Conservation (phyloP, 345 rosid species). For the Populus tremula region DNA sequence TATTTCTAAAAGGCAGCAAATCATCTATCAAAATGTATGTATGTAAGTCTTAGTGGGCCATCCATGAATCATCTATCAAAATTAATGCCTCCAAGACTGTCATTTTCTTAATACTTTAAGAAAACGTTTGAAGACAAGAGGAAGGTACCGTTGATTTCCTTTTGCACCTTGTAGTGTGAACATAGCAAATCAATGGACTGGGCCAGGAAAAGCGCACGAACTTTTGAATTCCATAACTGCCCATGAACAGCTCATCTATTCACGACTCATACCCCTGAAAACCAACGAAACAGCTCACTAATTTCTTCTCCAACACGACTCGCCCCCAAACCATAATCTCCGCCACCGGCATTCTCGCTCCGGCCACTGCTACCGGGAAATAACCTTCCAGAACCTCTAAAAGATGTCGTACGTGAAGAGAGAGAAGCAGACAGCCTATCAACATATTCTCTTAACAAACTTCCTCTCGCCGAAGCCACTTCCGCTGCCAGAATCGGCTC, state of each 20-base stretch:
- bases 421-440: conserved; percentile 66
- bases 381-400: conserved; percentile 75
- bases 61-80: neutral
- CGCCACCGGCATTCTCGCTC: conserved; percentile 40
- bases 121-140: neutral
- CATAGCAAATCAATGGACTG: conserved; percentile 10
- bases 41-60: neutral
- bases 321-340: conserved; percentile 65
- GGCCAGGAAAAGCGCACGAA: neutral
- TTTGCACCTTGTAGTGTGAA: neutral
- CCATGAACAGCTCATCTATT: neutral
- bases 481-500: conserved; percentile 51
- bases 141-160: neutral
- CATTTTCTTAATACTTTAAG: neutral
- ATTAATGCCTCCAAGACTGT: neutral
- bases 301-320: conserved; percentile 76
- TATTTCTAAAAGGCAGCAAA: neutral
- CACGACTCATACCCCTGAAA: conserved; percentile 61
- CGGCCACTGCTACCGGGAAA: conserved; percentile 80
- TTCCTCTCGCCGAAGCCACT: conserved; percentile 53
- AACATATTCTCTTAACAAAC: conserved; percentile 81
- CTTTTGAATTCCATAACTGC: neutral
- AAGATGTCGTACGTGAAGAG: conserved; percentile 69
- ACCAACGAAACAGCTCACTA: conserved; percentile 86
- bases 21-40: neutral